Conservation (phyloP, 2,329 filamentous ascomycete genomes). For the Ophiostoma fasciatum region DNA sequence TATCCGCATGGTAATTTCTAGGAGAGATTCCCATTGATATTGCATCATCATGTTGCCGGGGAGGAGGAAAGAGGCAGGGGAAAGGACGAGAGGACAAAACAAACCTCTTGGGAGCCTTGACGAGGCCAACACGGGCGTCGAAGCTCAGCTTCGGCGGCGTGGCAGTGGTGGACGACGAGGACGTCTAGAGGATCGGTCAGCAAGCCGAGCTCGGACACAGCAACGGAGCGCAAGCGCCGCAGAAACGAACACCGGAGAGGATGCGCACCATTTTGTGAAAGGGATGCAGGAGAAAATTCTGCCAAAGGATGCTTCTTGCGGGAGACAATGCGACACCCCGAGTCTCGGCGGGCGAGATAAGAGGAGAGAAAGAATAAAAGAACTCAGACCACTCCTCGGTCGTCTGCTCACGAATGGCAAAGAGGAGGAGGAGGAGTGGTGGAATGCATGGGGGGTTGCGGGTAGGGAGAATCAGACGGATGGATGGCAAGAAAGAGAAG, state of each 20-base stretch:
- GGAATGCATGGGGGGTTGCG: no score
- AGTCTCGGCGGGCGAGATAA: no score
- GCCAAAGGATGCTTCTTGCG: no score
- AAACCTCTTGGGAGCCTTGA: conserved; percentile 81
- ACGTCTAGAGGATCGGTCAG: conserved; percentile 36
- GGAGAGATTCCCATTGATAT: conserved; percentile 99
- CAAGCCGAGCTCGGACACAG: background rate
- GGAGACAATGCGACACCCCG: no score
- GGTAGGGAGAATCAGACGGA: no score
- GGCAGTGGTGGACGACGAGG: conserved; percentile 57
- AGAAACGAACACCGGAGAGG: background rate
- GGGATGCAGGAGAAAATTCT: no score
- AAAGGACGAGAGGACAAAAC: conserved; percentile 8
- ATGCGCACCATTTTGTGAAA: conserved; percentile 1
- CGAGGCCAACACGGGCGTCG: conserved; percentile 66
- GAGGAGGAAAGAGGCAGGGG: conserved; percentile 5
- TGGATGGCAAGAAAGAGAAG: no score
- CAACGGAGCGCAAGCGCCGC: no score
- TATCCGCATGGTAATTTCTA: conserved; percentile 84
- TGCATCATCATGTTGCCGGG: conserved; percentile 56
- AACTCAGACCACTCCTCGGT: no score
- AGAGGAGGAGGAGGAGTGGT: no score
- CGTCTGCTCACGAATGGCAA: no score
- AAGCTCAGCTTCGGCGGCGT: conserved; percentile 61
- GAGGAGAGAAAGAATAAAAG: background rate